These are phyloP conservation scores for Colletotrichum musae DNA, from an alignment of 2,329 filamentous ascomycete genomes.

Conservation along the genomic window DNA sequence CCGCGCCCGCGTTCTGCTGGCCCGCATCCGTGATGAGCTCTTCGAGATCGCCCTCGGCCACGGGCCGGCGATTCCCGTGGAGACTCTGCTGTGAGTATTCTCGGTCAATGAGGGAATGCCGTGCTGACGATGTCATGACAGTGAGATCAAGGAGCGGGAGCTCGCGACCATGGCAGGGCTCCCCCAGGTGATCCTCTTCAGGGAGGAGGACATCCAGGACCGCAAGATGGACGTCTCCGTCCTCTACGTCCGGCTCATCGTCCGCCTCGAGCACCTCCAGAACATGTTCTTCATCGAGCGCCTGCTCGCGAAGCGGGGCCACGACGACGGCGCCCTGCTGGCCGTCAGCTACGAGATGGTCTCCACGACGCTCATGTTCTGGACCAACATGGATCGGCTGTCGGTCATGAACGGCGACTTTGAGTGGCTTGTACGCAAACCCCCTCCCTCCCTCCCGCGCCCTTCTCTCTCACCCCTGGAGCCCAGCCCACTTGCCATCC, in stretches of 20 bases:
- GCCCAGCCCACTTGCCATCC: neutral
- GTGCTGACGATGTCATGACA: slow-evolving; percentile 33
- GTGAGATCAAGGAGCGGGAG: slow-evolving; percentile 54
- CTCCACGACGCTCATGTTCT: slow-evolving; percentile 60
- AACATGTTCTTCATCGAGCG: slow-evolving; percentile 73
- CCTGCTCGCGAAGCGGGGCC: slow-evolving; percentile 63
- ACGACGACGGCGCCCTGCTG: slow-evolving; percentile 56
- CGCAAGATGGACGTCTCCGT: slow-evolving; percentile 46
- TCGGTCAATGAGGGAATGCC: neutral
- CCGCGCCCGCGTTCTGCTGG: slow-evolving; percentile 45
- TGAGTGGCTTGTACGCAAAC: slow-evolving; percentile 62
- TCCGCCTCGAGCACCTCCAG: slow-evolving; percentile 66
- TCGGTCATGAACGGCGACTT: slow-evolving; percentile 58
- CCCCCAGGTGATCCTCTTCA: slow-evolving; percentile 56
- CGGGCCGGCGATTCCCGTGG: slow-evolving; percentile 52
- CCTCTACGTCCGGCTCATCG: slow-evolving; percentile 61
- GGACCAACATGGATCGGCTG: slow-evolving; percentile 65
- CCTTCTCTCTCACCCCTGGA: no score
- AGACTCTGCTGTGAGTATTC: slow-evolving; percentile 51
- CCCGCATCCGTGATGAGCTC: slow-evolving; percentile 46
- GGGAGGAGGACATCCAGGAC: slow-evolving; percentile 55
- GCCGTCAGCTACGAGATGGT: slow-evolving; percentile 64
- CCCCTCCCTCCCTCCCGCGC: no score
- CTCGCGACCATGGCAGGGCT: slow-evolving; percentile 51
- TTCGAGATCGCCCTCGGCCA: slow-evolving; percentile 48